These are phyloP conservation scores for Diutina pseudorugosa DNA, from an alignment of 1,139 yeast genomes.

Conservation along the genomic window DNA sequence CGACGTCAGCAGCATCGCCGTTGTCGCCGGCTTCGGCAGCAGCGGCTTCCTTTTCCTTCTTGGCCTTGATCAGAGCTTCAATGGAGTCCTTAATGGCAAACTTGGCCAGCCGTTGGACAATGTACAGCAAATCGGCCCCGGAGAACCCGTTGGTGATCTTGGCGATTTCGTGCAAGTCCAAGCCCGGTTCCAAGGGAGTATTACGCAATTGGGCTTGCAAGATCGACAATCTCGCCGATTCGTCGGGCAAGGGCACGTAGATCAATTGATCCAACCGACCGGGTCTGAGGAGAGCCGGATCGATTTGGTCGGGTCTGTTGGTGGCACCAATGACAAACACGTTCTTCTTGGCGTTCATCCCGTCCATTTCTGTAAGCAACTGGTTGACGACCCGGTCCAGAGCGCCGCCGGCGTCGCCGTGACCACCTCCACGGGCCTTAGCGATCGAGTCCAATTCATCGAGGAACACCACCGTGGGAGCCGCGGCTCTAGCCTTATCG, in stretches of 20 bases:
- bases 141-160: conserved; percentile 92
- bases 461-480: conserved; percentile 94
- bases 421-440: conserved; percentile 87
- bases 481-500: conserved; percentile 98
- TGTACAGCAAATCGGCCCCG: conserved; percentile 97
- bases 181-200: conserved; percentile 96
- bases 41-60: conserved; percentile 34
- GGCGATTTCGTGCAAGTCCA: conserved; percentile 80
- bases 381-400: conserved; percentile 97
- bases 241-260: conserved; percentile 97
- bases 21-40: conserved; percentile 30
- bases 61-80: conserved; percentile 57
- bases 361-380: conserved; percentile 97
- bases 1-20: conserved; percentile 30
- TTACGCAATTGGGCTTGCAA: conserved; percentile 93
- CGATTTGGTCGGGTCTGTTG: conserved; percentile 97
- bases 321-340: conserved; percentile 99
- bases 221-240: conserved; percentile 83
- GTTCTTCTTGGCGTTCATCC: conserved; percentile 98
- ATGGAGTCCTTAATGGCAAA: conserved; percentile 97
- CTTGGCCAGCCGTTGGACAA: conserved; percentile 97
- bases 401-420: conserved; percentile 97
- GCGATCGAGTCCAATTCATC: conserved; percentile 98
- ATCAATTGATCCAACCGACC: conserved; percentile 98
- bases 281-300: conserved; percentile 96